Evolutionary conservation across 2,329 filamentous ascomycete species (phyloP).

Genomic region (Xylariales sp.): DNA sequence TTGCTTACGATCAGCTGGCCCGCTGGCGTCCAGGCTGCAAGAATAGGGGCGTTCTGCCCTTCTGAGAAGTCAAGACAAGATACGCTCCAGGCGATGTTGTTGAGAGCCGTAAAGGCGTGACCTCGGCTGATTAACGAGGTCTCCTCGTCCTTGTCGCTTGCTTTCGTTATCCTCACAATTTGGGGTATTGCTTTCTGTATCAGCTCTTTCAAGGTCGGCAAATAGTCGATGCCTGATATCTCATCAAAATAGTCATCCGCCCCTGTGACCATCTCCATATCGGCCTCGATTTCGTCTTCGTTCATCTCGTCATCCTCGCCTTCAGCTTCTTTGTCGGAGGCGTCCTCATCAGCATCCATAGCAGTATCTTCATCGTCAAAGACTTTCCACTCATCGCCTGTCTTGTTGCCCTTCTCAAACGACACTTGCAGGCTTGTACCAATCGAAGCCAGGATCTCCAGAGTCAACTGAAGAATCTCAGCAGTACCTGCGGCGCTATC

Average conservation of each 20-base stretch:
- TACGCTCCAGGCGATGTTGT: slow-evolving; percentile 64
- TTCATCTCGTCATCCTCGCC: slow-evolving; percentile 48
- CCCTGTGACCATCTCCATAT: slow-evolving; percentile 61
- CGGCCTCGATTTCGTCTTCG: slow-evolving; percentile 53
- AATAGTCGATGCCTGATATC: slow-evolving; percentile 41
- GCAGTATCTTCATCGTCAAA: slow-evolving; percentile 29
- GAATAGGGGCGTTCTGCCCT: slow-evolving; percentile 46
- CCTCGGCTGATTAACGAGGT: slow-evolving; percentile 39
- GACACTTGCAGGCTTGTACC: slow-evolving; percentile 53
- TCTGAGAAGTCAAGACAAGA: slow-evolving; percentile 56
- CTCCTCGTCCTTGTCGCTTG: slow-evolving; percentile 36
- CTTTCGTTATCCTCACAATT: slow-evolving; percentile 39
- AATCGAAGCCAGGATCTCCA: slow-evolving; percentile 62
- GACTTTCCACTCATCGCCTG: slow-evolving; percentile 29
- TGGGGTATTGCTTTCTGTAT: slow-evolving; percentile 42
- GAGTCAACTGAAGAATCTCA: slow-evolving; percentile 48
- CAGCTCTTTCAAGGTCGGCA: slow-evolving; percentile 48
- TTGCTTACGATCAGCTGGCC: slow-evolving; percentile 51
- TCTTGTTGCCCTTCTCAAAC: slow-evolving; percentile 38
- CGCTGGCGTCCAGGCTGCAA: slow-evolving; percentile 48
- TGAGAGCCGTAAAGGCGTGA: slow-evolving; percentile 56
- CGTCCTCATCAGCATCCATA: slow-evolving; percentile 32
- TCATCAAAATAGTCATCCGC: slow-evolving; percentile 38
- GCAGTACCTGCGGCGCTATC: slow-evolving; percentile 34
- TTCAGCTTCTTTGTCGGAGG: slow-evolving; percentile 17